Percentiles rank a stretch among this genome's conserved stretches.
Evolutionary conservation across 805 yeast genomes (phyloP).

Genomic region (Huiozyma sinensis): DNA sequence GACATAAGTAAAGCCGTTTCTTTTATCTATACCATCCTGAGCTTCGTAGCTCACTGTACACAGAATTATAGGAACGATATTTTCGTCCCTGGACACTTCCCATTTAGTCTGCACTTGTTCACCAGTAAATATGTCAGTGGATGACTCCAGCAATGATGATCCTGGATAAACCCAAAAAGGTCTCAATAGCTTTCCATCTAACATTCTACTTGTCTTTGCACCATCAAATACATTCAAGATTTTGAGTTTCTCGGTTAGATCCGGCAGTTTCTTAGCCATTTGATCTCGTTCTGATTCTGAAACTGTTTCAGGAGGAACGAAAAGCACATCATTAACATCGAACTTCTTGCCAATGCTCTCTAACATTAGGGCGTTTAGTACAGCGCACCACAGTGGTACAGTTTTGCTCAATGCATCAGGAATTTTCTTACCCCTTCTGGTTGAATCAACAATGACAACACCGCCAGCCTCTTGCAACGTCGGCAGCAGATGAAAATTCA

Average conservation of each 20-base stretch:
- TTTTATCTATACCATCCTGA: slow-evolving; percentile 45
- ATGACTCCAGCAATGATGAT: slow-evolving; percentile 14
- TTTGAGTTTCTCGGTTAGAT: slow-evolving; percentile 36
- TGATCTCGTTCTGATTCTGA: slow-evolving; percentile 45
- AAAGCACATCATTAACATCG: slow-evolving; percentile 29
- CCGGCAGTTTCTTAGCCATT: slow-evolving; percentile 39
- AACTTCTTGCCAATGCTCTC: slow-evolving; percentile 16
- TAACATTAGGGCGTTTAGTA: slow-evolving; percentile 46
- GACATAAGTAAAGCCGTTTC: slow-evolving; percentile 49
- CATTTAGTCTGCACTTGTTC: slow-evolving; percentile 23
- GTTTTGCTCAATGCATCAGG: slow-evolving; percentile 87
- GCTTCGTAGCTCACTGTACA: slow-evolving; percentile 55
- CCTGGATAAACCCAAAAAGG: slow-evolving; percentile 68
- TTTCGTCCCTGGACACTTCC: slow-evolving; percentile 26
- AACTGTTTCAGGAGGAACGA: slow-evolving; percentile 43
- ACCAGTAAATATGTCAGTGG: slow-evolving; percentile 23
- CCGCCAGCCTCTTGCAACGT: slow-evolving; percentile 36
- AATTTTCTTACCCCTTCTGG: slow-evolving; percentile 71
- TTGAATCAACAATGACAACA: slow-evolving; percentile 64
- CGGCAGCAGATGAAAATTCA: slow-evolving; percentile 62
- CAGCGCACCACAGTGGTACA: slow-evolving; percentile 86
- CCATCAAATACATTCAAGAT: slow-evolving; percentile 33
- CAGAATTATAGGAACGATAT: slow-evolving; percentile 36
- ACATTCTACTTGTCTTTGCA: slow-evolving; percentile 21
- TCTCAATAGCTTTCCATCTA: slow-evolving; percentile 40